Conservation (phyloP, 495 filamentous ascomycete species). For the Glonium stellatum region DNA sequence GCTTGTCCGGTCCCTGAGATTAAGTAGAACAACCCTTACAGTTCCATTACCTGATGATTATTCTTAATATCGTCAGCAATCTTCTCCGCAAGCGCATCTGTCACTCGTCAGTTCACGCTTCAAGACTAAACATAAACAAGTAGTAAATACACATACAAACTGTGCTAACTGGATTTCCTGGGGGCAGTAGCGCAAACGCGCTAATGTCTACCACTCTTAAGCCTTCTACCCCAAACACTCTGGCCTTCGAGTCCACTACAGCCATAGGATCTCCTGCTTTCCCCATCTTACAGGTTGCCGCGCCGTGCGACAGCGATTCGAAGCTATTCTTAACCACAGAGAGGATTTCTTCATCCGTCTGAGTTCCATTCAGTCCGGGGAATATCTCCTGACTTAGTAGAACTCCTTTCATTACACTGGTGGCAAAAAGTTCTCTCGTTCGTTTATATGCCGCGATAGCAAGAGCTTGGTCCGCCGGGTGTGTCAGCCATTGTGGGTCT, state of each 20-base stretch:
- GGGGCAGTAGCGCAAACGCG: conserved; percentile 49
- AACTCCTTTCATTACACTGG: background rate
- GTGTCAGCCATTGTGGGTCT: conserved; percentile 47
- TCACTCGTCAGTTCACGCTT: too few relatives aligned
- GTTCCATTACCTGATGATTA: too few relatives aligned
- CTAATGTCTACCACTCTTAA: conserved; percentile 55
- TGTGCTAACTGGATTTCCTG: conserved; percentile 47
- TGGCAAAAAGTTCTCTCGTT: background rate
- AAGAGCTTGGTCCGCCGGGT: conserved; percentile 48
- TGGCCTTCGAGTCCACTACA: conserved; percentile 45
- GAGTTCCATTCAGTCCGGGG: conserved; percentile 11
- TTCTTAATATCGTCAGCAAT: too few relatives aligned
- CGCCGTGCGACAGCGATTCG: conserved; percentile 44
- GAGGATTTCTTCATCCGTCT: conserved; percentile 48
- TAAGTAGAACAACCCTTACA: too few relatives aligned
- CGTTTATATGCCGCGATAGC: conserved; percentile 46
- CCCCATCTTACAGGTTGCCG: conserved; percentile 49
- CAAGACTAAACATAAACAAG: too few relatives aligned
- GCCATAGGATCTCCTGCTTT: conserved; percentile 40
- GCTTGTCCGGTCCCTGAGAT: too few relatives aligned
- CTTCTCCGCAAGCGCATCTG: too few relatives aligned
- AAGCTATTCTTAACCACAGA: conserved; percentile 37
- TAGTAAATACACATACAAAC: conserved; percentile 17
- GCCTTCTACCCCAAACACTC: conserved; percentile 44
- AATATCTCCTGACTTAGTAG: background rate